Conservation (phyloP, 768 basidiomycete genomes). For the Russula brevipes region DNA sequence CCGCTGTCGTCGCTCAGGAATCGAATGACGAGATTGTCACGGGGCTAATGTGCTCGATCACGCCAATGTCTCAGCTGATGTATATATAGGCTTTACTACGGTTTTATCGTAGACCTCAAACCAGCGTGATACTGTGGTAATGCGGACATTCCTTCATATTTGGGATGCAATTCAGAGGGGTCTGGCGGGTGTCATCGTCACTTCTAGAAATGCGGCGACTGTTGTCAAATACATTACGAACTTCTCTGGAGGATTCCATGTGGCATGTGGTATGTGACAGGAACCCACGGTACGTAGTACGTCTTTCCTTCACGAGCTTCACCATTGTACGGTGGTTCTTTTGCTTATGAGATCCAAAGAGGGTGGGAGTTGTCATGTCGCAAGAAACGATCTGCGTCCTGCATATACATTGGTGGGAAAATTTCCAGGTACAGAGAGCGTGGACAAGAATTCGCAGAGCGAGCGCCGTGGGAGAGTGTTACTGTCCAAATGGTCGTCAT, state of each 20-base stretch:
- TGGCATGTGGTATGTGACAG: not conserved
- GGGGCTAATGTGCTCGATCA: not conserved
- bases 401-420: not conserved
- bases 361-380: not conserved
- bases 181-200: not conserved
- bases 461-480: not conserved
- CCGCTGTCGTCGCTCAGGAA: not conserved
- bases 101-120: not conserved
- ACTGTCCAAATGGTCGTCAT: not conserved
- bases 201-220: not conserved
- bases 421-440: not conserved
- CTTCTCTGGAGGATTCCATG: not conserved
- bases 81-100: not conserved
- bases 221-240: not conserved
- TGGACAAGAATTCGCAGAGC: not conserved
- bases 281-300: not conserved
- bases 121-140: not conserved
- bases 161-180: not conserved
- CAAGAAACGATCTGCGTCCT: not conserved
- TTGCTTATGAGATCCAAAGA: not conserved
- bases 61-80: not conserved
- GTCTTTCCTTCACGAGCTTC: not conserved
- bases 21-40: not conserved
- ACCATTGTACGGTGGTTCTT: not conserved
- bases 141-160: not conserved